Conservation (phyloP, 805 yeast genomes). For the Yamadazyma nakazawae region DNA sequence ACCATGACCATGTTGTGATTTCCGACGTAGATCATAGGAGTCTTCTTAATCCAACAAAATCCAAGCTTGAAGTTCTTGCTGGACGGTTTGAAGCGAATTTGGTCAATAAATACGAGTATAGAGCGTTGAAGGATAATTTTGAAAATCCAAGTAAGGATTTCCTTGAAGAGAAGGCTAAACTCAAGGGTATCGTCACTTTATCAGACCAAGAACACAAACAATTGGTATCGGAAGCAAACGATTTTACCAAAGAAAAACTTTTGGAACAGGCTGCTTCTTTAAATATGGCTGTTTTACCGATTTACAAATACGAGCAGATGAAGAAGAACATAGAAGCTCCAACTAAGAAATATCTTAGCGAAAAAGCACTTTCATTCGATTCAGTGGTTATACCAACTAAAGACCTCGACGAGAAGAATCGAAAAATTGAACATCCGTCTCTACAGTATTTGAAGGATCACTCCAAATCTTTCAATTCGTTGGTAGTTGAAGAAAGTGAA, state of each 20-base stretch:
- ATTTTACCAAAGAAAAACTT: conserved; percentile 15
- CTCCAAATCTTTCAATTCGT: conserved; percentile 1
- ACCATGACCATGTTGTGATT: conserved; percentile 1
- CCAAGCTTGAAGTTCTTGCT: conserved; percentile 5
- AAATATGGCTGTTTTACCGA: conserved; percentile 21
- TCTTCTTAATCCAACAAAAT: conserved; percentile 8
- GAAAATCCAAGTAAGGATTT: conserved; percentile 19
- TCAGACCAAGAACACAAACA: conserved; percentile 8
- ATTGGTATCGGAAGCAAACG: conserved; percentile 7
- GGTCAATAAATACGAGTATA: conserved; percentile 11
- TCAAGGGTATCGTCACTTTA: conserved; percentile 8
- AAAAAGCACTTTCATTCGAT: conserved; percentile 2
- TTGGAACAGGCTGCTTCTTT: conserved; percentile 18
- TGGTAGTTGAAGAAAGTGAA: conserved; percentile 5
- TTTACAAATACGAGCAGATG: conserved; percentile 10
- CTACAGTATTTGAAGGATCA: conserved; percentile 11
- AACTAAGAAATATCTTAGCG: conserved; percentile 19
- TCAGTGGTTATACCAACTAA: background rate
- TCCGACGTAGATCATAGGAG: background rate
- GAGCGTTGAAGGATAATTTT: background rate
- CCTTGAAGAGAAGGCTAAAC: conserved; percentile 11
- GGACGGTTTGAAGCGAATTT: background rate
- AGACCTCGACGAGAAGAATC: conserved; percentile 6
- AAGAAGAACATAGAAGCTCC: conserved; percentile 16
- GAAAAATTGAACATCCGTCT: conserved; percentile 4